Conservation (phyloP, 2,329 filamentous ascomycete species). For the Calonectria montana region DNA sequence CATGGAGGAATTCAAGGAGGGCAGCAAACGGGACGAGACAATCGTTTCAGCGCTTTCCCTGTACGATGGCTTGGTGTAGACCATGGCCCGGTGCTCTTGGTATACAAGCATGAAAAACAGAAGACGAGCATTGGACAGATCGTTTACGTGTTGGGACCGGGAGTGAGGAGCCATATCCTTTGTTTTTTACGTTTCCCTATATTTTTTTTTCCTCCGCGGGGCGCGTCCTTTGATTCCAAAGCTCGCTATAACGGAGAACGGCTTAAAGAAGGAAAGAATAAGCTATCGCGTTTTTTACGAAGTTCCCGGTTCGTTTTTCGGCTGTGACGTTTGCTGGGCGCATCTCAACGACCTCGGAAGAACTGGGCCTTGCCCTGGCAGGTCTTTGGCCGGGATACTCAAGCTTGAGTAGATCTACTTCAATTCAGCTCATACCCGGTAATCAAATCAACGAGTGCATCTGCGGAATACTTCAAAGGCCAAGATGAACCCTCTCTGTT, state of each 20-base stretch:
- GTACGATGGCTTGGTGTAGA: constrained; percentile 91
- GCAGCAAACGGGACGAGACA: constrained; percentile 97
- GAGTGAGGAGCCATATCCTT: constrained; percentile 41
- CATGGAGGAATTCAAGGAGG: constrained; percentile 99
- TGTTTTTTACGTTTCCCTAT: constrained; percentile 39
- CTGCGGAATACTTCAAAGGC: neutral
- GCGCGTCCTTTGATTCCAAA: constrained; percentile 31
- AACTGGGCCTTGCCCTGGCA: neutral
- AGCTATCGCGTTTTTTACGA: constrained; percentile 30
- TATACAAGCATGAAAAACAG: constrained; percentile 37
- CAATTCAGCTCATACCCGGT: neutral
- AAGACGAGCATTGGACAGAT: constrained; percentile 17
- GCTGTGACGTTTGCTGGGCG: neutral
- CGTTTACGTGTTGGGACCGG: constrained; percentile 31
- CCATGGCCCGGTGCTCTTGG: constrained; percentile 12
- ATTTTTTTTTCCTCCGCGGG: constrained; percentile 33
- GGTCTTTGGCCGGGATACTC: neutral
- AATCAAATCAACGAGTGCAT: neutral
- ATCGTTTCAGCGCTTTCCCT: constrained; percentile 97
- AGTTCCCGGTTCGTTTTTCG: neutral
- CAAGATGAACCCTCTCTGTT: neutral
- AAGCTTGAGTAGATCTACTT: neutral
- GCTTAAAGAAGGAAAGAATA: constrained; percentile 43
- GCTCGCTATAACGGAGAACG: constrained; percentile 34
- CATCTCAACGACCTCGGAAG: neutral